Evolutionary conservation across 192 early-diverging fungal genomes (phyloP), one percentile per base, ranked within the genome.

Genomic region (Backusella circina): DNA sequence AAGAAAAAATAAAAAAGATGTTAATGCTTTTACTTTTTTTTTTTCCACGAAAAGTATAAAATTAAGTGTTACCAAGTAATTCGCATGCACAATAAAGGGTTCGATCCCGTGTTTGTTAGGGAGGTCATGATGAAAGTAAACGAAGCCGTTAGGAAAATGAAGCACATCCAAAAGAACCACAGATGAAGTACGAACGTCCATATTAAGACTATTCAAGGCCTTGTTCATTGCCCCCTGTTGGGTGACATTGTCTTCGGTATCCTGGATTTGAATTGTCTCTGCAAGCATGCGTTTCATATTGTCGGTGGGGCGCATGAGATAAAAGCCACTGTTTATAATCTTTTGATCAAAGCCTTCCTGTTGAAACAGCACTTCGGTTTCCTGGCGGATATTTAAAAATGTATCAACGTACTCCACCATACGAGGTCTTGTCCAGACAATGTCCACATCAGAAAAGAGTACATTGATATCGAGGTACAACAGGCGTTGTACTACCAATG

Each of bases 11-110:
- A 13, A n/a, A 39, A 41, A 41, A 41, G 39, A 41, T 64, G n/a
- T 64, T 64, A 73, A 23, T 15, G 5, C n/a, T 6, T 23, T 10
- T 21, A n/a, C n/a, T n/a, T 54, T 54, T 23, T 57, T n/a, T 54
- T 57, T 61, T 61, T 28, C 3, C 3, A 30, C 5, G 66, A 36
- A 41, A 18, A 26, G 21, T 54, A 16, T 35, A 35, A 30, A 37
- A 39, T 28, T 65, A 50, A 28, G 23, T 44, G 23, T 70, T 75
- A 79, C 77, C 66, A 72, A 50, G 65, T 80, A 76, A n/a, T 73
- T 81, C 13, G 70, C 75, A 76, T 81, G 79, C 0, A 77, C 79
- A 64, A 81, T 74, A 38, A 77, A 69, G 8, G 79, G 75, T 5
- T 69, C 23, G 16, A 70, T 38, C 1, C 72, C 68, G 15, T 39